phyloP scores from a whole-genome alignment of 2,329 filamentous ascomycete genomes.

The Pseudogymnoascus sp. region DNA sequence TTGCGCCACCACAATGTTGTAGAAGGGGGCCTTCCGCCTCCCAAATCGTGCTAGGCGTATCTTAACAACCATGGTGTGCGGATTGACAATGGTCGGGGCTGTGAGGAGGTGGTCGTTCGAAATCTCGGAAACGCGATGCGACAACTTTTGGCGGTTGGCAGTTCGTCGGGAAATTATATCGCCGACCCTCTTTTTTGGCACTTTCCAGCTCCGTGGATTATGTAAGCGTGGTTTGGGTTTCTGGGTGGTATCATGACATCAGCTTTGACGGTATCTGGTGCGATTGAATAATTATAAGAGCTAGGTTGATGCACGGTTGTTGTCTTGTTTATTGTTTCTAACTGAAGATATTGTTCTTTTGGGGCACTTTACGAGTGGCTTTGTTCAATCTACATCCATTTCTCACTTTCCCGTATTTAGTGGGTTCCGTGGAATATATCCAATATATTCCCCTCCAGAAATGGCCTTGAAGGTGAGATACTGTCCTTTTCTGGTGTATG shows the following conservation, averaged over 20 bases:
- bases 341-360: background rate
- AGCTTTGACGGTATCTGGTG: background rate
- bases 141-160: constrained; percentile 1
- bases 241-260: background rate
- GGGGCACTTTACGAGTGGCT: background rate
- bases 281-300: background rate
- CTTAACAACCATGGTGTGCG: constrained; percentile 71
- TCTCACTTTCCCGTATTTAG: background rate
- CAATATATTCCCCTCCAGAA: background rate
- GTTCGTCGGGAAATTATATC: background rate
- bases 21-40: constrained; percentile 79
- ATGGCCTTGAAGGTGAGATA: constrained; percentile 12
- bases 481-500: background rate
- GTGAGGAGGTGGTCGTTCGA: constrained; percentile 11
- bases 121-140: constrained; percentile 7
- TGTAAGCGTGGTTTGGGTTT: background rate
- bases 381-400: background rate
- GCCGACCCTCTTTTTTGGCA: background rate
- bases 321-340: background rate
- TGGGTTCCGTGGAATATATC: background rate
- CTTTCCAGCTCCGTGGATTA: background rate
- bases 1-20: constrained; percentile 95
- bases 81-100: constrained; percentile 10
- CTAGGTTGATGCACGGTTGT: background rate
- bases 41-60: constrained; percentile 93